These are phyloP conservation scores for Nicotiana undulata DNA, from an alignment of 257 asterid species.

Conservation along the genomic window DNA sequence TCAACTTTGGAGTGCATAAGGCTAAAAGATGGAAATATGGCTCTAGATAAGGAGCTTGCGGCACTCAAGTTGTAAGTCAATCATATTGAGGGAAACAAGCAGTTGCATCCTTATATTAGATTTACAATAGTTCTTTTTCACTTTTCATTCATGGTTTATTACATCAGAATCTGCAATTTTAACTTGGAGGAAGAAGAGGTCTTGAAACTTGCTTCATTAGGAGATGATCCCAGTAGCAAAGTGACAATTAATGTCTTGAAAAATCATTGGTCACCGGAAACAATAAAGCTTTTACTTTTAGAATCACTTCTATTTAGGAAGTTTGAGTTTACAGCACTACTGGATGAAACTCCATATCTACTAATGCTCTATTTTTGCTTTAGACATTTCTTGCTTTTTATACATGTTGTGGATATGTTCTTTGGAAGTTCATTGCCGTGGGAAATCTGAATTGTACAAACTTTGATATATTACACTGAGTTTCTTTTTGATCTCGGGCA, in stretches of 20 bases:
- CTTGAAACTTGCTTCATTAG: conserved; percentile 73
- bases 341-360: neutral
- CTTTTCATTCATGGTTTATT: conserved; percentile 12
- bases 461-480: neutral
- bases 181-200: conserved; percentile 72
- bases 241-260: conserved; percentile 66
- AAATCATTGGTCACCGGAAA: conserved; percentile 69
- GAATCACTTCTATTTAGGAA: neutral
- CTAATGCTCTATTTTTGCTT: neutral
- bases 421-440: neutral
- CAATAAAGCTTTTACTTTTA: conserved; percentile 40
- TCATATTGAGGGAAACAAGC: conserved; percentile 3
- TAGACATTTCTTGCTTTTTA: neutral
- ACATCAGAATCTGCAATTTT: conserved; percentile 48
- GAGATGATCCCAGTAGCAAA: conserved; percentile 54
- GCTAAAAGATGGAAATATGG: conserved; percentile 59
- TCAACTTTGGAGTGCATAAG: conserved; percentile 53
- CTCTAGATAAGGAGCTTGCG: conserved; percentile 91
- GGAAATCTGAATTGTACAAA: neutral
- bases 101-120: neutral
- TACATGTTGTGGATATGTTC: neutral
- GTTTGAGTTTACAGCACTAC: neutral
- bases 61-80: conserved; percentile 67
- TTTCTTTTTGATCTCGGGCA: neutral
- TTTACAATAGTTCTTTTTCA: neutral